Base-by-base conservation (phyloP, 2,329 filamentous ascomycete species). In the Pyrenophora tritici-repentis region DNA sequence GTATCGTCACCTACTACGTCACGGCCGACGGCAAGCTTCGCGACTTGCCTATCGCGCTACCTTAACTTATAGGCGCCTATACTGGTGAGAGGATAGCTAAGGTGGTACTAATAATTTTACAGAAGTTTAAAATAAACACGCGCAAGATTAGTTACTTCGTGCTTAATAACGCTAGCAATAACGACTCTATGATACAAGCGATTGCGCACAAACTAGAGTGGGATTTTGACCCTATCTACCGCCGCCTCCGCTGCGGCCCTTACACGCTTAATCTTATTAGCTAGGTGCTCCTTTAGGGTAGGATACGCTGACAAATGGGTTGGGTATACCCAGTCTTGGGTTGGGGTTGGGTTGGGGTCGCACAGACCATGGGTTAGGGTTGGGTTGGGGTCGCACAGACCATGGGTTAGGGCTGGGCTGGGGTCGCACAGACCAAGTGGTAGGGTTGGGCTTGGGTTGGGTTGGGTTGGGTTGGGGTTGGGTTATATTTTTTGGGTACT, bases 31-130 rank as follows among this genome's bases (percentile, higher is more conserved):
- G 50, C 6, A 13, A 36, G 2, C n/a, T 53, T 33, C 13, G 16
- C 1, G 41, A 50, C 16, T 14, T 53, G 8, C 50, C 36, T 53
- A 50, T 53, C 17, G 45, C 50, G 18, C 32, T 53, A 32, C 45
- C 45, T 2, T 31, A 53, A 9, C 31, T 53, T 6, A 34, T 18
- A 18, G 45, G 50, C 29, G 35, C 46, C 12, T 36, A 53, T 20
- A 44, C 35, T 37, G 22, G 40, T 17, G 17, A 53, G 35, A 34
- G 16, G 13, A 49, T 53, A 6, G 50, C 41, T 37, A 29, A 45
- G n/a, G 26, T 45, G 9, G 36, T 53, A 17, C 5, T 9, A 2
- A 24, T 34, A 36, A 49, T 12, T 4, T 26, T 53, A 20, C 17
- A 29, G 16, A 7, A 33, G 10, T 40, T 40, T 18, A n/a, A 14